Percentiles rank a stretch among this genome's conserved stretches.
phyloP scores from a whole-genome alignment of 2,329 filamentous ascomycete species.

The Mariannaea elegans region DNA sequence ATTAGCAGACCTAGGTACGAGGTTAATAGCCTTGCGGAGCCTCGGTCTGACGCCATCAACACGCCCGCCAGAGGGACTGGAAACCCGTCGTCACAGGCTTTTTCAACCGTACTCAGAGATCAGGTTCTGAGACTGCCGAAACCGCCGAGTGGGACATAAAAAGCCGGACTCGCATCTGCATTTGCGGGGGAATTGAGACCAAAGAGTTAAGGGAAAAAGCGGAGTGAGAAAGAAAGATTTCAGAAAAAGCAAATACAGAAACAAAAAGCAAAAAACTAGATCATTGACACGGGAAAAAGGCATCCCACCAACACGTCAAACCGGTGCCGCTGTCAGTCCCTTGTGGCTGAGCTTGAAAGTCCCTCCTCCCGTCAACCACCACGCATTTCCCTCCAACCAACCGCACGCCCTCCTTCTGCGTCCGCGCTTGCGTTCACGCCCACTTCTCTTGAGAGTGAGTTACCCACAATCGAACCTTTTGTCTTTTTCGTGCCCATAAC shows the following conservation, averaged over 20 bases:
- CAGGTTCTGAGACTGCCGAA: slow-evolving; percentile 14
- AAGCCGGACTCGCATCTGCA: slow-evolving; percentile 22
- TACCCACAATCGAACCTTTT: slow-evolving; percentile 5
- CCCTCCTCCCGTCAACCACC: neutral
- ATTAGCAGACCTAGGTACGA: slow-evolving; percentile 7
- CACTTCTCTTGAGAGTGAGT: neutral
- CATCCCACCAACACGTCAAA: neutral
- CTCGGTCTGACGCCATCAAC: slow-evolving; percentile 24
- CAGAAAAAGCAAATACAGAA: neutral
- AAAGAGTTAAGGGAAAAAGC: neutral
- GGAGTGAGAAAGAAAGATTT: neutral
- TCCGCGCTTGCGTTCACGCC: slow-evolving; percentile 3
- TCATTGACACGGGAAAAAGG: neutral
- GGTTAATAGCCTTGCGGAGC: slow-evolving; percentile 6
- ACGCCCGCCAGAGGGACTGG: neutral
- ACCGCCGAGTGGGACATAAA: slow-evolving; percentile 18
- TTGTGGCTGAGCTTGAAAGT: neutral
- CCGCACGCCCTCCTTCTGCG: slow-evolving; percentile 8
- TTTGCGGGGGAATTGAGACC: slow-evolving; percentile 6
- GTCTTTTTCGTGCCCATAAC: neutral
- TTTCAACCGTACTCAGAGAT: neutral
- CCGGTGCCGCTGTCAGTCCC: neutral
- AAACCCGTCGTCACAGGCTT: slow-evolving; percentile 20
- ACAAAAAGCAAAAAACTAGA: neutral
- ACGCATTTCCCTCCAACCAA: neutral